Percentiles rank a stretch among this genome's conserved stretches.
phyloP scores from a whole-genome alignment of 805 yeast species.

The Cyberlindnera sargentensis region DNA sequence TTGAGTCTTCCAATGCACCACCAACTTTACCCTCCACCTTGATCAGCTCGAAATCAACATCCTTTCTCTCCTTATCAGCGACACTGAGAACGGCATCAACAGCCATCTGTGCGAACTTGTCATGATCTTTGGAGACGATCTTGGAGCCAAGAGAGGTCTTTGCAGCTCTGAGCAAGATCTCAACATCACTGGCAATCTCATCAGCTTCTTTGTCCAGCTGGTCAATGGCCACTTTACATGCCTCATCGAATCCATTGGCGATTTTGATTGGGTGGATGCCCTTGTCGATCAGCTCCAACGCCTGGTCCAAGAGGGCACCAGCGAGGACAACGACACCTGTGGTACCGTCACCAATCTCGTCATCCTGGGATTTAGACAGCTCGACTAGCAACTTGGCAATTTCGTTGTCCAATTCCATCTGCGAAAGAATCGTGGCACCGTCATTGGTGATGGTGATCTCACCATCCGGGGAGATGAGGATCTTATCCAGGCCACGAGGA shows the following conservation, averaged over 20 bases:
- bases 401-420: constrained; percentile 94
- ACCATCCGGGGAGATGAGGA: constrained; percentile 91
- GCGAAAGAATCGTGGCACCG: constrained; percentile 94
- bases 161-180: constrained; percentile 80
- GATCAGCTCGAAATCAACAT: constrained; percentile 94
- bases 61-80: constrained; percentile 86
- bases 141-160: constrained; percentile 92
- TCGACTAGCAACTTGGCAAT: constrained; percentile 94
- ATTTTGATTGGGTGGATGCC: constrained; percentile 96
- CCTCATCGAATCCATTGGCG: constrained; percentile 96
- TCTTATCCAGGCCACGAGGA: constrained; percentile 97
- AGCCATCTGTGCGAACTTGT: constrained; percentile 92
- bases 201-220: constrained; percentile 75
- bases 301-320: constrained; percentile 90
- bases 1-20: constrained; percentile 83
- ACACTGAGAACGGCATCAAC: constrained; percentile 92
- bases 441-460: constrained; percentile 97
- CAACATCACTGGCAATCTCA: constrained; percentile 37
- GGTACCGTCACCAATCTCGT: constrained; percentile 98
- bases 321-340: constrained; percentile 98
- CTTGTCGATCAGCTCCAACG: constrained; percentile 86
- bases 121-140: constrained; percentile 90
- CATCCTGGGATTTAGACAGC: constrained; percentile 91
- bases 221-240: constrained; percentile 82
- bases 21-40: constrained; percentile 95